Percentiles rank a stretch among this genome's conserved stretches.
Conservation (phyloP, 331 rosid species). For the Rosa hybrid region DNA sequence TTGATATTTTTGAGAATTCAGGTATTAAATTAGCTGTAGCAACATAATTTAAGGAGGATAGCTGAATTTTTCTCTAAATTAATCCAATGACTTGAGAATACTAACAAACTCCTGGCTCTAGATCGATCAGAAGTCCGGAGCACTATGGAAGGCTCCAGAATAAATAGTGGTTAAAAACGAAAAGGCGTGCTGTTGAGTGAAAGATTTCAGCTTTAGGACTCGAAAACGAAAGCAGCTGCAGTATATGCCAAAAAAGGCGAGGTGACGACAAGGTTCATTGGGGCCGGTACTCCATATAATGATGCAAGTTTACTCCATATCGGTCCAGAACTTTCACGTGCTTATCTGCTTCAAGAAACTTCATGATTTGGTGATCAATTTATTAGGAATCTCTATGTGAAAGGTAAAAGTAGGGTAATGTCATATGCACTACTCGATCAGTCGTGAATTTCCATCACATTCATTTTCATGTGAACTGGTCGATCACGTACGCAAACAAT, state of each 20-base stretch:
- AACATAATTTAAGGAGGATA: no score
- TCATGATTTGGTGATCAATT: background rate
- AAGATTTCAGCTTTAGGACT: background rate
- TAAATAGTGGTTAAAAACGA: background rate
- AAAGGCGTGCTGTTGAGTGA: background rate
- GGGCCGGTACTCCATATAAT: background rate
- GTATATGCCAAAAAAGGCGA: background rate
- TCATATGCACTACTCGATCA: background rate
- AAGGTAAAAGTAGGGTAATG: background rate
- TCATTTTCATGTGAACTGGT: background rate
- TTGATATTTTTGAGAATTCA: no score
- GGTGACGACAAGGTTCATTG: background rate
- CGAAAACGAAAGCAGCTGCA: constrained; percentile 4
- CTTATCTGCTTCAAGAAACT: background rate
- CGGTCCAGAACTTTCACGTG: constrained; percentile 10
- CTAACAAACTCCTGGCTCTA: no score
- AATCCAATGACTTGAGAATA: no score
- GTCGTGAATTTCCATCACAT: background rate
- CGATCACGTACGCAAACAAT: background rate
- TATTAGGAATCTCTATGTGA: background rate
- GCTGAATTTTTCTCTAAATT: no score
- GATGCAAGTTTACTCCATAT: background rate
- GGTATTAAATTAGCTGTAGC: no score
- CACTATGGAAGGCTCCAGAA: background rate
- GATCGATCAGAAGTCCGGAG: background rate